phyloP scores from a whole-genome alignment of 495 filamentous ascomycete species.

The Xylaria acuta region DNA sequence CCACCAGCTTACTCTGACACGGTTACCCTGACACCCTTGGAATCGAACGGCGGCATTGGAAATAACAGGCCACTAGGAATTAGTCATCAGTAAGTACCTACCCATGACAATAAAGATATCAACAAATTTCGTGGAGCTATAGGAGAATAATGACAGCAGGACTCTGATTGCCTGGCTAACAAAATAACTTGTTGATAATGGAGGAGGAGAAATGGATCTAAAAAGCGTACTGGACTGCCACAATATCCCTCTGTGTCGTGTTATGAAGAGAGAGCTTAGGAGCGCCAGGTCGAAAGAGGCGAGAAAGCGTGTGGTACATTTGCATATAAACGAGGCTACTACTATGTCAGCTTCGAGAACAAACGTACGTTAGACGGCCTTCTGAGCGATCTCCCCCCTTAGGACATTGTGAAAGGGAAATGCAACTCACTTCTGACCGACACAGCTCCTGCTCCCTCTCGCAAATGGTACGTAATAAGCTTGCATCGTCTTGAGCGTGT shows the following conservation, averaged over 20 bases:
- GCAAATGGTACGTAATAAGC: conserved; percentile 9
- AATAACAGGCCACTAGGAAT: neutral
- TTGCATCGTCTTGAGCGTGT: neutral
- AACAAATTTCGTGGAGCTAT: neutral
- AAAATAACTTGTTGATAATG: neutral
- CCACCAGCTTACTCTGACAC: neutral
- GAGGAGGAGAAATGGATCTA: neutral
- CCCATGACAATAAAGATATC: neutral
- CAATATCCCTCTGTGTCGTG: neutral
- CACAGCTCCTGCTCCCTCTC: neutral
- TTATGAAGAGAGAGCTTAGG: neutral
- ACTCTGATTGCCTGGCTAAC: neutral
- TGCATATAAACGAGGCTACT: conserved; percentile 6
- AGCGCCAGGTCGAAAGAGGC: conserved; percentile 3
- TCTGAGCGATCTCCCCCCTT: neutral
- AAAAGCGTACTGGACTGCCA: conserved; percentile 12
- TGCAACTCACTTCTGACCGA: neutral
- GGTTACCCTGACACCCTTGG: conserved; percentile 14
- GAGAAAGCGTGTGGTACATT: conserved; percentile 8
- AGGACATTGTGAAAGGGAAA: too few relatives aligned
- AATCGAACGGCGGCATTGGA: conserved; percentile 8
- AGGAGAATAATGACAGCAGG: neutral
- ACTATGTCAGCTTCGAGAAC: neutral
- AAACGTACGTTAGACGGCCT: neutral
- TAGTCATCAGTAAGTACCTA: neutral